Percentiles rank a stretch among this genome's conserved stretches.
Conservation (phyloP, 345 rosid genomes). For the Carallia brachiata region DNA sequence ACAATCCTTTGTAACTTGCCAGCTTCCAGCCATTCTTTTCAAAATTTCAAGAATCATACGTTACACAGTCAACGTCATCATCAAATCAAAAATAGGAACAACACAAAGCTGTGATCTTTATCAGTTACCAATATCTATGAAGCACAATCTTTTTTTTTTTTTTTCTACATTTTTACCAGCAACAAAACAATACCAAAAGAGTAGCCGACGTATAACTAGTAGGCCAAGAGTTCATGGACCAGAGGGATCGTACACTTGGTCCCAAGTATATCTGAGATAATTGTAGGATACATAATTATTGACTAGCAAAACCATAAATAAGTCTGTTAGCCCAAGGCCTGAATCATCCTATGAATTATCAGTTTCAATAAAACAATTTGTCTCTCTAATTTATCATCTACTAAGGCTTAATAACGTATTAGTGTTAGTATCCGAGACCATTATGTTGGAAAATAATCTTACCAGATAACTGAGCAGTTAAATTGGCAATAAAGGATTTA, state of each 20-base stretch:
- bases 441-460: not conserved
- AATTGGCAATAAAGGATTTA: slow-evolving; percentile 65
- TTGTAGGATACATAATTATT: no score
- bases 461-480: slow-evolving; percentile 81
- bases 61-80: no score
- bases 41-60: slow-evolving; percentile 7
- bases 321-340: no score
- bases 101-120: no score
- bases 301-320: no score
- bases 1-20: slow-evolving; percentile 91
- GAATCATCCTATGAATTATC: no score
- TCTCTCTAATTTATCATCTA: not conserved
- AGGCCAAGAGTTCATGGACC: no score
- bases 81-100: no score
- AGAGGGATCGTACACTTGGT: no score
- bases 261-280: no score
- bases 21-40: slow-evolving; percentile 87
- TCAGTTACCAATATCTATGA: no score
- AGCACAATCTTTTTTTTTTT: not conserved
- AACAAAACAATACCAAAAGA: slow-evolving; percentile 1
- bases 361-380: not conserved
- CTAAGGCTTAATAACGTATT: not conserved
- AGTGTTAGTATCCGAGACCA: not conserved
- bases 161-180: slow-evolving; percentile 5
- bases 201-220: no score